Conservation (phyloP, 495 filamentous ascomycete species). For the Bryoglossum gracile region DNA sequence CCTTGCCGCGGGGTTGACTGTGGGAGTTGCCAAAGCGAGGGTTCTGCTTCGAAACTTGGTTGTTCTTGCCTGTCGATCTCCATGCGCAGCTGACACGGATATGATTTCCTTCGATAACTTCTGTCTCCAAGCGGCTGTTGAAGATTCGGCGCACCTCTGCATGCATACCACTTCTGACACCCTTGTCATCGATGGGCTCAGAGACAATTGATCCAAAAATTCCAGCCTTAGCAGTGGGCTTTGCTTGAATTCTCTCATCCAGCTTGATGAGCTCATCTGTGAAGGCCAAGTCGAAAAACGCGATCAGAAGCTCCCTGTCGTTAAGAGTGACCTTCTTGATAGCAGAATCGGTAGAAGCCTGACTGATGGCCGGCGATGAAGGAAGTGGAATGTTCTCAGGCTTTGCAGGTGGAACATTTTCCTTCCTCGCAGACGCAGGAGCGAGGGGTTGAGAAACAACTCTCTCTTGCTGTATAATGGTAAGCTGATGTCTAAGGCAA, state of each 20-base stretch:
- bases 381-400: not conserved
- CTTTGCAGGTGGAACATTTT: not conserved
- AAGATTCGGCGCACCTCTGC: constrained; percentile 60
- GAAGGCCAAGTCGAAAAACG: constrained; percentile 39
- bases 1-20: constrained; percentile 18
- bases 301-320: constrained; percentile 38
- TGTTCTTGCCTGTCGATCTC: constrained; percentile 14
- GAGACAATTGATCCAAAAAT: constrained; percentile 16
- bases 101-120: constrained; percentile 47
- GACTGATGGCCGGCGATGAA: not conserved
- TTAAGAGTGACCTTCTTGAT: constrained; percentile 36
- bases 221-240: constrained; percentile 29
- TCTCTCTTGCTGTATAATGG: too few relatives aligned
- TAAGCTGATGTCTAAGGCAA: too few relatives aligned
- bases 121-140: constrained; percentile 56
- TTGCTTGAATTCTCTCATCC: constrained; percentile 37
- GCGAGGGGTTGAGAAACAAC: too few relatives aligned
- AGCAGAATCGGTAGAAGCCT: not conserved
- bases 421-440: not conserved
- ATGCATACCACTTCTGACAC: constrained; percentile 57
- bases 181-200: constrained; percentile 46
- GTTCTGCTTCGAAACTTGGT: constrained; percentile 15
- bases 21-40: constrained; percentile 11
- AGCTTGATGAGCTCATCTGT: constrained; percentile 35
- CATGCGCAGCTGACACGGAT: constrained; percentile 51